These are phyloP conservation scores for Trichophaea hybrida DNA, from an alignment of 2,329 filamentous ascomycete species.

Conservation along the genomic window DNA sequence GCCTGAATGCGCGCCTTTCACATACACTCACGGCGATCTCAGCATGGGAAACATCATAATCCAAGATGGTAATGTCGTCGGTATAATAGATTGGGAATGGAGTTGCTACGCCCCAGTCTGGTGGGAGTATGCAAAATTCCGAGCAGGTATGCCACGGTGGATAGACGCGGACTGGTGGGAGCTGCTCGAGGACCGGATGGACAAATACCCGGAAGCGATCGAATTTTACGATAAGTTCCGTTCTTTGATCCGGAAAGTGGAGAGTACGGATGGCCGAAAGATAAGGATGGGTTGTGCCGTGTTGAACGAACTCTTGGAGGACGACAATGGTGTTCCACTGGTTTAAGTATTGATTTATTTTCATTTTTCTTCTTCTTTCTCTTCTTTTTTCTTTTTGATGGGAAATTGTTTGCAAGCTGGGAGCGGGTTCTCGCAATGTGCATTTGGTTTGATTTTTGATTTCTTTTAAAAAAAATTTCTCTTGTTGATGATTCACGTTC, in stretches of 20 bases:
- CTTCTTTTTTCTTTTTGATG: too few species aligned
- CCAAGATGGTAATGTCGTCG: slow-evolving; percentile 30
- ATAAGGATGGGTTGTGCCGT: background rate
- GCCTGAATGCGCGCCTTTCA: slow-evolving; percentile 26
- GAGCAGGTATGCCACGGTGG: slow-evolving; percentile 2
- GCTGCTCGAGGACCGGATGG: slow-evolving; percentile 6
- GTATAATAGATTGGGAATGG: slow-evolving; percentile 33
- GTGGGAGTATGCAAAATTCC: slow-evolving; percentile 29
- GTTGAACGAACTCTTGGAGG: background rate
- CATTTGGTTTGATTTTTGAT: too few species aligned
- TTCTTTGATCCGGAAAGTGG: background rate
- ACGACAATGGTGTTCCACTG: background rate
- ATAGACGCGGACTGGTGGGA: slow-evolving; percentile 12
- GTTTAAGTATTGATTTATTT: background rate
- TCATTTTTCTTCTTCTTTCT: too few species aligned
- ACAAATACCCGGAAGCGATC: slow-evolving; percentile 6
- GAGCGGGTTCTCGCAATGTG: too few species aligned
- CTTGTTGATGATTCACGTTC: too few species aligned
- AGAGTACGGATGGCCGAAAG: background rate
- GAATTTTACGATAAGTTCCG: slow-evolving; percentile 9
- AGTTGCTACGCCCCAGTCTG: slow-evolving; percentile 33
- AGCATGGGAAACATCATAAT: slow-evolving; percentile 33
- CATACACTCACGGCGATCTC: slow-evolving; percentile 34
- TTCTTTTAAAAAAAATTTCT: too few species aligned
- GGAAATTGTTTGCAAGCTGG: too few species aligned